These are phyloP conservation scores for Brasilioporus rufonigricans DNA, from an alignment of 768 basidiomycete genomes.

Conservation along the genomic window DNA sequence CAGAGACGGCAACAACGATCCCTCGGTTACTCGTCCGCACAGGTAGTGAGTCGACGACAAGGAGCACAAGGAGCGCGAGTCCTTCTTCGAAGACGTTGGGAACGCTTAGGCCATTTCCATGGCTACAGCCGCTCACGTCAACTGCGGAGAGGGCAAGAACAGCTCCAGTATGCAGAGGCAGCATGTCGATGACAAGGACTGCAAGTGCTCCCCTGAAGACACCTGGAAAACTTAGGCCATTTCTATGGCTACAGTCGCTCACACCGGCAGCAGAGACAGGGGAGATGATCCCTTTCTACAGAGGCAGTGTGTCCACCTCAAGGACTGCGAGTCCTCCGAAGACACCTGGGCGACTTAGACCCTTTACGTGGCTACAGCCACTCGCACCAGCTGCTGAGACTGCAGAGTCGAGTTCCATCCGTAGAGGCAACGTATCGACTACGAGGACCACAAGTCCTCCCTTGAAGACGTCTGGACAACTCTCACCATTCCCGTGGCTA, in stretches of 20 bases:
- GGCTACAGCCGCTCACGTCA: not conserved
- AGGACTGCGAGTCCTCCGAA: not conserved
- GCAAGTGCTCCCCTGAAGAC: too few species aligned
- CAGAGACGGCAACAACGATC: not conserved
- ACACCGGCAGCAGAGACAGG: not conserved
- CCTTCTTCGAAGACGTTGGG: not conserved
- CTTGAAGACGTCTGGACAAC: not conserved
- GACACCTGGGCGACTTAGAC: not conserved
- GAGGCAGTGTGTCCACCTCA: not conserved
- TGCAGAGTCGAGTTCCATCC: not conserved
- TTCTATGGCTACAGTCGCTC: constrained; percentile 3
- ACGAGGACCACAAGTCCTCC: not conserved
- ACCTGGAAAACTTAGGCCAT: not conserved
- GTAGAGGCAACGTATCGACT: not conserved
- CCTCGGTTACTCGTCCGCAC: not conserved
- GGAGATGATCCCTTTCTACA: not conserved
- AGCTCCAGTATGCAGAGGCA: too few species aligned
- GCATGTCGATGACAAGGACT: not conserved
- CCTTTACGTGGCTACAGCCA: not conserved
- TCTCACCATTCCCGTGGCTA: too few species aligned
- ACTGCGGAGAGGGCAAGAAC: not conserved
- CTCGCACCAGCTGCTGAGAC: not conserved
- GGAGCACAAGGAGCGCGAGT: not conserved
- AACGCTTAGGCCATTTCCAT: not conserved
- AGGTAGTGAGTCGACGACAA: not conserved